phyloP scores from a whole-genome alignment of 495 filamentous ascomycete species.

The Neurospora intermedia region DNA sequence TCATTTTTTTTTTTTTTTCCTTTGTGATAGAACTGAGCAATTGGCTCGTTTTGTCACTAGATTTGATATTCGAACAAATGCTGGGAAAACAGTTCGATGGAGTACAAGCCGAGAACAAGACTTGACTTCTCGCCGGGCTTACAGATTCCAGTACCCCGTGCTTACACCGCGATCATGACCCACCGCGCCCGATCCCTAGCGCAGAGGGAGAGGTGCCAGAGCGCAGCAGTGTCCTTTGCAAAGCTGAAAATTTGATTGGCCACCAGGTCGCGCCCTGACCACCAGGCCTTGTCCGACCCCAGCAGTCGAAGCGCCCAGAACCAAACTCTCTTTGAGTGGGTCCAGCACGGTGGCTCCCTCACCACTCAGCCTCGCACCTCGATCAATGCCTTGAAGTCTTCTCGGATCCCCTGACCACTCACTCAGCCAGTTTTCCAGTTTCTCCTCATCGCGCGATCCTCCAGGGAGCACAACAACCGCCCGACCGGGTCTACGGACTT shows the following conservation, averaged over 20 bases:
- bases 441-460: neutral
- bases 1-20: neutral
- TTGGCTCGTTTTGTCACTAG: neutral
- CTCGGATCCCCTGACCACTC: neutral
- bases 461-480: neutral
- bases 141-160: neutral
- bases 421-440: neutral
- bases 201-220: neutral
- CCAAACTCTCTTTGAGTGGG: neutral
- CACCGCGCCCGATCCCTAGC: neutral
- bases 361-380: neutral
- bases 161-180: neutral
- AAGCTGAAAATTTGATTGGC: constrained; percentile 16
- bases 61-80: neutral
- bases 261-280: constrained; percentile 6
- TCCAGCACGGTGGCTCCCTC: neutral
- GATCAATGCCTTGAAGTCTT: neutral
- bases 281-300: neutral
- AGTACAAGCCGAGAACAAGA: neutral
- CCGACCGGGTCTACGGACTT: neutral
- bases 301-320: constrained; percentile 12
- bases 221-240: neutral
- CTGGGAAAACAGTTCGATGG: neutral
- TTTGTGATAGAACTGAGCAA: neutral
- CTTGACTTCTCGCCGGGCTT: neutral